Base-by-base conservation (phyloP, 441 rosid species). In the Melastoma candidum region DNA sequence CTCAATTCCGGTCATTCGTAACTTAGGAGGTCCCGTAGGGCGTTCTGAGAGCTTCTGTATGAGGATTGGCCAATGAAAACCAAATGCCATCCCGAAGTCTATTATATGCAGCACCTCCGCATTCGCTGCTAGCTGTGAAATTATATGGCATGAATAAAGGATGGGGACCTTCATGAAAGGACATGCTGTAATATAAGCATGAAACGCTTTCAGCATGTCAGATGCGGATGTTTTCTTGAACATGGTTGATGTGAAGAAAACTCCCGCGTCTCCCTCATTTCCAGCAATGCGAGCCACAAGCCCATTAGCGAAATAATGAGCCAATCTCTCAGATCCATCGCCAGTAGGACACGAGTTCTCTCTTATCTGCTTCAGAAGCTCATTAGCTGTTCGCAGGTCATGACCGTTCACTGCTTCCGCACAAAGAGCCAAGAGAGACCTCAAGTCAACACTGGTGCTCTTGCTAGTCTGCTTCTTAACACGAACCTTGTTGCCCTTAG, bases 21-120 rank as follows among this genome's bases (percentile, higher is more conserved):
- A 49, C 57, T 59, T 29, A 44, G 56, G 56, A 29, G 50, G 44
- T 7, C 56, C 49, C 3, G n/a, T 49, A 3, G 11, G 12, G 44
- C 46, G 32, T 14, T 50, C 41, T 0, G 49, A 52, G 14, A 59
- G 49, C 56, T 50, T 51, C 49, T 85, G 87, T 51, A 89, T 83
- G 57, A 89, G 85, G 55, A 71, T 54, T 8, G 97, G 95, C 95
- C 95, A 89, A 3, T 85, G 93, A 62, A 83, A 89, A 49, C 97
- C 95, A 49, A 78, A 83, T 9, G 56, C 50, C 49, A 85, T 82
- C 54, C 95, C 95, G 7, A 89, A 89, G 70, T 89, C 93, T 9
- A 89, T 60, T 22, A 89, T 68, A 57, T 85, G 95, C 60, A 85
- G 83, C 44, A 72, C 74, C 2, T 65, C n/a, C 24, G 87, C 81